Base-by-base conservation (phyloP, 2,329 filamentous ascomycete species). In the Stachybotrys chlorohalonatus region DNA sequence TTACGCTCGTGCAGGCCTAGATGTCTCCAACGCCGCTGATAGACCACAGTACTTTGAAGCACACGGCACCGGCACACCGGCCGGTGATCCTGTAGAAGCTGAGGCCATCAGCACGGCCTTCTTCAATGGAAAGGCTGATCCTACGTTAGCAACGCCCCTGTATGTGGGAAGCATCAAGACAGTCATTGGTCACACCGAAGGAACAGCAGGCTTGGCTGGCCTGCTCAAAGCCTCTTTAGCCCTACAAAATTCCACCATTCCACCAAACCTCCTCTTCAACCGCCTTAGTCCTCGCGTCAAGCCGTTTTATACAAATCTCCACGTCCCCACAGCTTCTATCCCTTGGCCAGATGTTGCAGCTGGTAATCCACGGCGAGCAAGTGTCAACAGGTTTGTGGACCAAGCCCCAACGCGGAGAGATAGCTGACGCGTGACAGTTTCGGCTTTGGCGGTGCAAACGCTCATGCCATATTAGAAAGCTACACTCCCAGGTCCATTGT, bases 51-150 rank as follows among this genome's bases (percentile, higher is more conserved):
- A 69, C 57, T 74, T 76, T 17, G 73, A 77, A 54, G 70, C 70
- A 3, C 75, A 77, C 56, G 74, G 62, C 2, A 77, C 75, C 3
- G 75, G 74, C 1, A 68, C 66, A 1, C 59, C 58, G 11, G 61
- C 62, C 2, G 80, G 80, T 11, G 80, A 83, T 55, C 77, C 78
- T 0, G 70, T 75, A 13, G 78, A 68, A 47, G 61, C 63, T 1
- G 53, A 59, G 39, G 64, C 66, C 5, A 62, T 82, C 47, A 64
- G 68, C 39, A 69, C 70, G 9, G 71, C 75, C 1, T 73, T 79
- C 52, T 70, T 72, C 30, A 53, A 53, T n/a, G 42, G 52, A 6
- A 46, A 48, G n/a, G 49, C 30, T 32, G 9, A 31, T n/a, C 11
- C 11, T 5, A 17, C 24, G 24, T n/a, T 16, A 9, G 7, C 53